phyloP scores from a whole-genome alignment of 2,329 filamentous ascomycete genomes.

The Stachybotrys echinatus region DNA sequence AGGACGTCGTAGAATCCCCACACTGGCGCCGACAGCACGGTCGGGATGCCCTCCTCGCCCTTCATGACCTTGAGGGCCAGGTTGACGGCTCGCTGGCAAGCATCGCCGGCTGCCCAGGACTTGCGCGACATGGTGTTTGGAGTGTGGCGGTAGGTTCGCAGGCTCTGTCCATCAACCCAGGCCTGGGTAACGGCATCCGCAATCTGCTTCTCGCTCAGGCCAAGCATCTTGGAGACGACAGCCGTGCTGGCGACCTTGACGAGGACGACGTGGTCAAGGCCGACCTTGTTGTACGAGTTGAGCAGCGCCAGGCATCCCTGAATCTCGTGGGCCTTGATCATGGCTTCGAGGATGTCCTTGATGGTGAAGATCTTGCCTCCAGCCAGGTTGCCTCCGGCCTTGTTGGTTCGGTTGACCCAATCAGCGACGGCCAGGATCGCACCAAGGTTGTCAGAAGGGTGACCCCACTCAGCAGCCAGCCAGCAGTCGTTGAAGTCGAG shows the following conservation, averaged over 20 bases:
- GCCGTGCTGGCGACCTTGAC: conserved; percentile 97
- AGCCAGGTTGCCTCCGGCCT: conserved; percentile 70
- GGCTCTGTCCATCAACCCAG: conserved; percentile 92
- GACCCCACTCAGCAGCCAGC: conserved; percentile 97
- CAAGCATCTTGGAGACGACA: conserved; percentile 92
- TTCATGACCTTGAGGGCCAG: conserved; percentile 84
- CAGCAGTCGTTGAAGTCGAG: conserved; percentile 99
- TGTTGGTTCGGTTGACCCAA: conserved; percentile 91
- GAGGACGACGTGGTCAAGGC: conserved; percentile 92
- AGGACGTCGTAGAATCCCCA: conserved; percentile 99
- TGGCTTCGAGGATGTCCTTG: conserved; percentile 86
- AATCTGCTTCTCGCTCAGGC: conserved; percentile 82
- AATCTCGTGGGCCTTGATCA: conserved; percentile 99
- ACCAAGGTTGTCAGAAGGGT: conserved; percentile 96
- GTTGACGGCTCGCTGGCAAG: conserved; percentile 92
- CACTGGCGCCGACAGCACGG: conserved; percentile 82
- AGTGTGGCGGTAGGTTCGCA: conserved; percentile 94
- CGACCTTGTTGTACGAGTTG: conserved; percentile 99
- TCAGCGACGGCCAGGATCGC: conserved; percentile 95
- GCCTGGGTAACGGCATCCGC: conserved; percentile 94
- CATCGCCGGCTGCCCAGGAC: conserved; percentile 97
- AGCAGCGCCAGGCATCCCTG: conserved; percentile 94
- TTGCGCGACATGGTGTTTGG: conserved; percentile 99
- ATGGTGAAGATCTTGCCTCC: conserved; percentile 85
- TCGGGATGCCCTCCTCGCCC: conserved; percentile 87